Evolutionary conservation across 164 flowering plant genomes (phyloP).

Genomic region (Nelumbo lutea): DNA sequence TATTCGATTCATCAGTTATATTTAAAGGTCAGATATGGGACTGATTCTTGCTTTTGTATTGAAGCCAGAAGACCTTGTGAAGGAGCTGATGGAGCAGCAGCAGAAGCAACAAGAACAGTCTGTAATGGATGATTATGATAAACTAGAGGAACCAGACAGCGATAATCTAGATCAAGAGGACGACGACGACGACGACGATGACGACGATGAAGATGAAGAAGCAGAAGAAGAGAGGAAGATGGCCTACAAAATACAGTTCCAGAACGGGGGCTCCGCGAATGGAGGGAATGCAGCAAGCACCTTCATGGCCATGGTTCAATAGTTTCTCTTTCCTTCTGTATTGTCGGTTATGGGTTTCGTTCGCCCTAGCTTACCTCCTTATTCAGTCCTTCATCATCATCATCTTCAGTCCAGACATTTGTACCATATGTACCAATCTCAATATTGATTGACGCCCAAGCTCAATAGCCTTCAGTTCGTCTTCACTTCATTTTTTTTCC

Average conservation of each 20-base stretch:
- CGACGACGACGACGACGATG: conserved; percentile 31
- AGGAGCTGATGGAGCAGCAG: conserved; percentile 38
- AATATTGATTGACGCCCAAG: background rate
- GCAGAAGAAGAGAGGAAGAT: conserved; percentile 33
- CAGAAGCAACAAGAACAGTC: conserved; percentile 12
- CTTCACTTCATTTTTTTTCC: conserved; percentile 1
- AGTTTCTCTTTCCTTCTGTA: background rate
- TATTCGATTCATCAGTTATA: background rate
- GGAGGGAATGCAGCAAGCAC: conserved; percentile 37
- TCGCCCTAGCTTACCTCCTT: no score
- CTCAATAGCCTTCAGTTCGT: no score
- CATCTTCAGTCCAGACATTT: conserved; percentile 8
- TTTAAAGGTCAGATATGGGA: conserved; percentile 18
- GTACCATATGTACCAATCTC: conserved; percentile 37
- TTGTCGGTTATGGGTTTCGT: background rate
- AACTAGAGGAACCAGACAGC: conserved; percentile 25
- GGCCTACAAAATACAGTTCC: conserved; percentile 44
- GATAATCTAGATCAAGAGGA: conserved; percentile 26
- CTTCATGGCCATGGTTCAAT: conserved; percentile 52
- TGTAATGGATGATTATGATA: conserved; percentile 20
- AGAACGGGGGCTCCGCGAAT: conserved; percentile 24
- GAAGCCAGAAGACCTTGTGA: conserved; percentile 83
- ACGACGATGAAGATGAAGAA: conserved; percentile 29
- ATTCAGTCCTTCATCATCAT: background rate
- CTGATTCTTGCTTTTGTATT: conserved; percentile 43